Percentiles rank a stretch among this genome's conserved stretches.
Evolutionary conservation across 2,329 filamentous ascomycete species (phyloP).

Genomic region (Aureobasidium leucospermi): DNA sequence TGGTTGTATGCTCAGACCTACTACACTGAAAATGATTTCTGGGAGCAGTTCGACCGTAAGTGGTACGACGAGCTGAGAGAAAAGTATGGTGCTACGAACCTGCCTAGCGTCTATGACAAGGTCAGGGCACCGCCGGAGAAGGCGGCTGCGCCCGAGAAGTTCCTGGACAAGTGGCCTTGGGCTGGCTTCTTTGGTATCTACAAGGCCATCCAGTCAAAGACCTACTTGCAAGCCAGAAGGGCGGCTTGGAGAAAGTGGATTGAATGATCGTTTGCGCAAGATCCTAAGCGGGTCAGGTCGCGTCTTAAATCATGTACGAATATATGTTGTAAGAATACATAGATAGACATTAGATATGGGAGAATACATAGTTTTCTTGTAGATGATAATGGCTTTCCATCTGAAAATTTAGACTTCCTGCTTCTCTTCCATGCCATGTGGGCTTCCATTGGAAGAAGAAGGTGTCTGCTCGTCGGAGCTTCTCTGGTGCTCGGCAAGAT

Average conservation of each 20-base stretch:
- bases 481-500: conserved; percentile 10
- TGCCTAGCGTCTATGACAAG: conserved; percentile 63
- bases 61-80: conserved; percentile 53
- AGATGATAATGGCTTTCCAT: not conserved
- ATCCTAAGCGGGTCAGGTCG: no score
- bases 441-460: not conserved
- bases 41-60: conserved; percentile 53
- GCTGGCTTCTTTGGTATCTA: conserved; percentile 16
- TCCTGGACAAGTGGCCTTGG: conserved; percentile 14
- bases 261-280: not conserved
- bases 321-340: not conserved
- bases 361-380: not conserved
- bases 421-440: conserved; percentile 7
- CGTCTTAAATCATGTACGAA: not conserved
- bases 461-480: not conserved
- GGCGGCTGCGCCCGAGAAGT: not conserved
- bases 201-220: conserved; percentile 16
- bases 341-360: not conserved
- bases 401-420: not conserved
- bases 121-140: conserved; percentile 9
- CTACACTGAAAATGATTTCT: conserved; percentile 62
- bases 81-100: conserved; percentile 51
- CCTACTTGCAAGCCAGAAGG: conserved; percentile 16
- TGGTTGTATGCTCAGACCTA: conserved; percentile 65
- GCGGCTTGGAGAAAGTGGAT: conserved; percentile 10